Evolutionary conservation across 2,329 filamentous ascomycete genomes (phyloP), one percentile per base, ranked within the genome.

Genomic region (Monosporascus sp.): DNA sequence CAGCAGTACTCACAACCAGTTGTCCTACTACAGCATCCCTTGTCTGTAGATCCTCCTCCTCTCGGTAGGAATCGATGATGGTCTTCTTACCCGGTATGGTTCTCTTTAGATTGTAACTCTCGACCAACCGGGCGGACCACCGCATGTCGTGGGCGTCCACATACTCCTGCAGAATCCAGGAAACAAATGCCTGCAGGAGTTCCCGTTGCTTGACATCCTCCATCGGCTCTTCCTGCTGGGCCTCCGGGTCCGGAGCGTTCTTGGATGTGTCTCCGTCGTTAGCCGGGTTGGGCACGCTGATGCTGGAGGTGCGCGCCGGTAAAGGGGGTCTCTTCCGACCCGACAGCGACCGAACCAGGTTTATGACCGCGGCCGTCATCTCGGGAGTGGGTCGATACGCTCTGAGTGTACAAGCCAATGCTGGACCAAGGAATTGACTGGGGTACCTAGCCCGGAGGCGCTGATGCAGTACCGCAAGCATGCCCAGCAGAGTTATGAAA

Each of bases 401-500:
- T 52, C 80, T 76, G 51, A 87, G 78, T 48, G 92, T 82, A 26
- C 88, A 86, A 58, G 88, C 84, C 17, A 94, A 74, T n/a, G 87
- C 88, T 0, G 85, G 85, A 50, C 87, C 88, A 20, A 94, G 77
- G 69, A 93, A 94, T 37, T 88, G 81, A 48, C 88, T 91, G 2
- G 89, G 89, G 57, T 84, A 85, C 67, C 87, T 89, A 6, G 89
- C 89, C 71, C 87, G 85, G 65, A 94, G 85, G 55, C 89, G 79
- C 51, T 79, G 80, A 68, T 92, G 88, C 14, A 93, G 73, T 53
- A 89, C 87, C 35, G 83, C 79, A 14, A 94, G 78, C 76, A 92
- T 84, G 47, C 82, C 83, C 35, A 91, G 77, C 3, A 93, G 74
- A 6, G 81, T 79, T 59, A 88, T 82, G 66, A 91, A 91, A 58